These are phyloP conservation scores for Irpex rosettiformis DNA, from an alignment of 1,284 basidiomycete species.

Conservation along the genomic window DNA sequence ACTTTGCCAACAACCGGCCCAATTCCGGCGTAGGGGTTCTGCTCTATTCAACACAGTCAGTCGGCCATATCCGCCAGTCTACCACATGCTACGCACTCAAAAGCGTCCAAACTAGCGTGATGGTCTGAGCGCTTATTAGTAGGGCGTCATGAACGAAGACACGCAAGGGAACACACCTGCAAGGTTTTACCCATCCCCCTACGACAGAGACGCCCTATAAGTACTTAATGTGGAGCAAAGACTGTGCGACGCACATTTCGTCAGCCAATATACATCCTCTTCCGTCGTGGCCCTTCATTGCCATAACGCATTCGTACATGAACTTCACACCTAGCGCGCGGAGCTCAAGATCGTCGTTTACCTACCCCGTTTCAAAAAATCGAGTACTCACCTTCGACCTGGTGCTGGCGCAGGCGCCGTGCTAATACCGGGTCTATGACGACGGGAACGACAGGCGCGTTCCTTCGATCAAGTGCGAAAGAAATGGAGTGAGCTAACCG, in stretches of 20 bases:
- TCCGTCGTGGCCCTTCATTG: conserved; percentile 78
- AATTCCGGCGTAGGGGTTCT: conserved; percentile 74
- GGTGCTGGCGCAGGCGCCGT: conserved; percentile 82
- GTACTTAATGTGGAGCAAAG: conserved; percentile 13
- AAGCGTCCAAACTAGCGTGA: conserved; percentile 84
- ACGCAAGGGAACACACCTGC: conserved; percentile 42
- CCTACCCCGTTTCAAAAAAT: no score
- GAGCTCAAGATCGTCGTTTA: no score
- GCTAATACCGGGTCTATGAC: conserved; percentile 91
- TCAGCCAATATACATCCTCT: conserved; percentile 96
- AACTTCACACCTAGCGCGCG: conserved; percentile 69
- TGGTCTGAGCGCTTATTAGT: conserved; percentile 54
- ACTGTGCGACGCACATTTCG: conserved; percentile 69
- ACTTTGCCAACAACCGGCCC: conserved; percentile 70
- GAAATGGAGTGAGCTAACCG: no score
- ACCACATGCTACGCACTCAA: conserved; percentile 55
- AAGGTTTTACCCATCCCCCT: conserved; percentile 95
- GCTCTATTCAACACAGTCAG: conserved; percentile 45
- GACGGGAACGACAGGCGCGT: conserved; percentile 71
- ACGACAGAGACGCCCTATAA: conserved; percentile 7
- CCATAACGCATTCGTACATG: conserved; percentile 97
- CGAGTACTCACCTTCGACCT: conserved; percentile 69
- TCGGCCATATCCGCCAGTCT: neutral
- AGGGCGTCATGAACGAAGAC: neutral
- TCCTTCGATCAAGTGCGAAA: conserved; percentile 33